A percentile compares a stretch with the other conserved stretches of the same genome.
phyloP scores from a whole-genome alignment of 495 filamentous ascomycete genomes.

The Hyaloscypha hepaticicola region DNA sequence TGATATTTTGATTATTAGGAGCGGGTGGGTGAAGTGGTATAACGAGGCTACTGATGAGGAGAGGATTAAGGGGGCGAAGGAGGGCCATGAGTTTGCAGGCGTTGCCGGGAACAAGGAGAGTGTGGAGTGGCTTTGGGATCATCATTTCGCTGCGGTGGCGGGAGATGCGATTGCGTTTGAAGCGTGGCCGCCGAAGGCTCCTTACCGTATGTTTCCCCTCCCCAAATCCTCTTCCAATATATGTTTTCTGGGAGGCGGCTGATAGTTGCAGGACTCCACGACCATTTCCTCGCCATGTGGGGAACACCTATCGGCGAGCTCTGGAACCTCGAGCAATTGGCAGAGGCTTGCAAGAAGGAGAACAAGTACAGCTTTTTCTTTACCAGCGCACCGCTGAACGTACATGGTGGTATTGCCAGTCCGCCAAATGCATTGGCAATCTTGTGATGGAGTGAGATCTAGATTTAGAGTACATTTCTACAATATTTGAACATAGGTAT shows the following conservation, averaged over 20 bases:
- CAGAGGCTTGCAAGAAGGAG: conserved; percentile 23
- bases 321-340: conserved; percentile 54
- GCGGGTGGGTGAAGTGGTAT: conserved; percentile 59
- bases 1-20: conserved; percentile 64
- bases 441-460: conserved; percentile 4
- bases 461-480: not conserved
- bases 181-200: conserved; percentile 36
- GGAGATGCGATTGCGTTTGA: conserved; percentile 52
- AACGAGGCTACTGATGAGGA: conserved; percentile 39
- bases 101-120: conserved; percentile 55
- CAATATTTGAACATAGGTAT: not conserved
- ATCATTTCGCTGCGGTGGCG: conserved; percentile 54
- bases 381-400: conserved; percentile 29
- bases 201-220: conserved; percentile 12
- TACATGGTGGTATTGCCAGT: conserved; percentile 26
- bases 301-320: conserved; percentile 59
- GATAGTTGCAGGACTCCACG: conserved; percentile 36
- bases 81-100: conserved; percentile 54
- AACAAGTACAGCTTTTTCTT: conserved; percentile 31
- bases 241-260: conserved; percentile 14
- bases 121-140: conserved; percentile 63
- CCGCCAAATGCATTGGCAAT: conserved; percentile 31
- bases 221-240: not conserved
- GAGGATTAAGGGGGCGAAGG: conserved; percentile 37
- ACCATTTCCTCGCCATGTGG: conserved; percentile 54